These are phyloP conservation scores for Ustilago shanxiensis DNA, from an alignment of 1,284 basidiomycete genomes.

Conservation along the genomic window DNA sequence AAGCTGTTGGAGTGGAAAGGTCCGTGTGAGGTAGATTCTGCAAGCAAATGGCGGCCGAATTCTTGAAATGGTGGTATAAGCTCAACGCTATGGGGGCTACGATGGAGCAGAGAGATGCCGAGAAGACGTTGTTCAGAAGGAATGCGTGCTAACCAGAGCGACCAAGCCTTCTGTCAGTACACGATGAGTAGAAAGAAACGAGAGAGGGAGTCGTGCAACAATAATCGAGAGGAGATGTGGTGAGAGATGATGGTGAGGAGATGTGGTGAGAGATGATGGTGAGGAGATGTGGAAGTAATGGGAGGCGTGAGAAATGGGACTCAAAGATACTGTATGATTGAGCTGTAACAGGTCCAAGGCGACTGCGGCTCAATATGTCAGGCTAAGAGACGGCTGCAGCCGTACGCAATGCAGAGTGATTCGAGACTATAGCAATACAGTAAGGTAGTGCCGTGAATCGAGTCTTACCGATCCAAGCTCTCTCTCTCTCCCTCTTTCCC, in stretches of 20 bases:
- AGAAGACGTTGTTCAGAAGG: background rate
- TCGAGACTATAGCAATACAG: too few species aligned
- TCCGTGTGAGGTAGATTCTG: background rate
- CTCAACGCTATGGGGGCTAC: background rate
- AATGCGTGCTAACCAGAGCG: conserved; percentile 7
- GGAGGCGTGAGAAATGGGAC: too few species aligned
- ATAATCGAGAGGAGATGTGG: background rate
- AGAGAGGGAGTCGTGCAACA: background rate
- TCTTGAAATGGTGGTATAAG: background rate
- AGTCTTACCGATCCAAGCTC: background rate
- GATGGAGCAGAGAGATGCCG: conserved; percentile 4
- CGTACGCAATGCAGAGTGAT: conserved; percentile 1
- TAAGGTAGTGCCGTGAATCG: background rate
- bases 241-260: background rate
- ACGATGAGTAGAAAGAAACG: background rate
- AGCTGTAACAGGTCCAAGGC: too few species aligned
- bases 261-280: background rate
- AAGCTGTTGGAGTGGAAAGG: background rate
- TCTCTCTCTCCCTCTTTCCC: too few species aligned
- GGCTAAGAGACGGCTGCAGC: background rate
- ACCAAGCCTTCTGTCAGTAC: background rate
- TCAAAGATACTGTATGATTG: too few species aligned
- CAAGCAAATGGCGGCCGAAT: background rate
- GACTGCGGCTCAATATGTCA: conserved; percentile 2
- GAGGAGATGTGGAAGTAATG: background rate